Evolutionary conservation across 257 asterid genomes (phyloP), one percentile per base, ranked within the genome.

Genomic region (Paulownia fortunei): DNA sequence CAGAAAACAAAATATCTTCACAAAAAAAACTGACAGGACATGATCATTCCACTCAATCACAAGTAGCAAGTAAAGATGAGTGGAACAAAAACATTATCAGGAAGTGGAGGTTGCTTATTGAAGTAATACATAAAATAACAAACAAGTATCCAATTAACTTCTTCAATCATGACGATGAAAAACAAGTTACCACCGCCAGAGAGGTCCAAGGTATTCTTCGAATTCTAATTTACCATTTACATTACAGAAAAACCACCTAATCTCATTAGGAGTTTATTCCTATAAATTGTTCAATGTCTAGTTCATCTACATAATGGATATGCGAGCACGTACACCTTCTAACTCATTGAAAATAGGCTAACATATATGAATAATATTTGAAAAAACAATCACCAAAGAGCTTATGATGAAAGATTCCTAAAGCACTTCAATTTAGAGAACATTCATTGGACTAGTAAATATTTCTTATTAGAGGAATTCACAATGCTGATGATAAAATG

Each of bases 1-100:
- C 19, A 79, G 12, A 34, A 59, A 39, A 69, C 47, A 27, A 11
- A 68, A 67, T 10, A 30, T 70, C 59, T 26, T 36, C 82, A 23
- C 8, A n/a, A 26, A 52, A 2, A 21, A 26, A 44, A 39, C 39
- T 52, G 79, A 18, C 47, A n/a, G 63, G 47, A 47, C 2, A 46
- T 27, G 32, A 34, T 19, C 12, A 75, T 30, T 67, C 52, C n/a
- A 73, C 30, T 72, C 69, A 21, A 21, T 51, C 6, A 23, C 65
- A 65, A 39, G 13, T 65, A 65, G 9, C 27, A 42, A 42, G 36
- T 41, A 62, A 52, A 65, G 58, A 65, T 55, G 67, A 18, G 21
- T 49, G 54, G 23, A 37, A 39, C 15, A 64, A 15, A n/a, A 74
- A 44, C 72, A 61, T n/a, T 62, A 23, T 74, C 5, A 6, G 8